Conservation (phyloP, 495 filamentous ascomycete genomes). For the Penicillium crystallinum region DNA sequence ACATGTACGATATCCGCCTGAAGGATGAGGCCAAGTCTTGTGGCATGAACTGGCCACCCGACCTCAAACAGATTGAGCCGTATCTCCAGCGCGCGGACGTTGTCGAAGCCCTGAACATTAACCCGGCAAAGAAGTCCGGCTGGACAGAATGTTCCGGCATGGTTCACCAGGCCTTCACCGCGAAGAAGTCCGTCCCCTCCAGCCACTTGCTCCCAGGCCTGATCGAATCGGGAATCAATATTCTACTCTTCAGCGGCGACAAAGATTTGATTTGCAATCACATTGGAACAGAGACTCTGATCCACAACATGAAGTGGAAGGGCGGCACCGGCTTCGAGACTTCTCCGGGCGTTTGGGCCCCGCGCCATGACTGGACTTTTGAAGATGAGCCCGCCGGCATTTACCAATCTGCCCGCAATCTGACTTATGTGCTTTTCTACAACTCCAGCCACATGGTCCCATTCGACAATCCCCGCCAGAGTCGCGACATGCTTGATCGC, state of each 20-base stretch:
- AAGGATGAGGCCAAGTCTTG: conserved; percentile 64
- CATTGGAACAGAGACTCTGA: conserved; percentile 85
- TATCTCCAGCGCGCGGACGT: conserved; percentile 86
- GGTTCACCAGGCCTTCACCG: conserved; percentile 65
- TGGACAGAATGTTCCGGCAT: conserved; percentile 87
- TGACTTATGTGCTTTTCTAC: conserved; percentile 94
- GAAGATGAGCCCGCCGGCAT: conserved; percentile 85
- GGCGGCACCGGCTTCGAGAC: conserved; percentile 87
- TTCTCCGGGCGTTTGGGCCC: conserved; percentile 84
- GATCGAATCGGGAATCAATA: conserved; percentile 62
- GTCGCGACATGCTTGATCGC: conserved; percentile 93
- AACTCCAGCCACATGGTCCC: conserved; percentile 97
- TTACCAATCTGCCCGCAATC: conserved; percentile 89
- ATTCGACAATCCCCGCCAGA: conserved; percentile 81
- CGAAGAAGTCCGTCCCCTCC: conserved; percentile 63
- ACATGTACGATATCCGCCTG: conserved; percentile 93
- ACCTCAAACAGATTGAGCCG: conserved; percentile 67
- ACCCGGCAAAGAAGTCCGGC: conserved; percentile 70
- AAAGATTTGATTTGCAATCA: conserved; percentile 97
- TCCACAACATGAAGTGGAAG: conserved; percentile 89
- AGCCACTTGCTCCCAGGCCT: conserved; percentile 71
- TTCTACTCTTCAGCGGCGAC: conserved; percentile 88
- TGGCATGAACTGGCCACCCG: conserved; percentile 95
- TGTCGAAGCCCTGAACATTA: conserved; percentile 71
- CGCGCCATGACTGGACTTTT: conserved; percentile 88